phyloP scores from a whole-genome alignment of 352 stramenopile species.

The Pythium pyrilobum region DNA sequence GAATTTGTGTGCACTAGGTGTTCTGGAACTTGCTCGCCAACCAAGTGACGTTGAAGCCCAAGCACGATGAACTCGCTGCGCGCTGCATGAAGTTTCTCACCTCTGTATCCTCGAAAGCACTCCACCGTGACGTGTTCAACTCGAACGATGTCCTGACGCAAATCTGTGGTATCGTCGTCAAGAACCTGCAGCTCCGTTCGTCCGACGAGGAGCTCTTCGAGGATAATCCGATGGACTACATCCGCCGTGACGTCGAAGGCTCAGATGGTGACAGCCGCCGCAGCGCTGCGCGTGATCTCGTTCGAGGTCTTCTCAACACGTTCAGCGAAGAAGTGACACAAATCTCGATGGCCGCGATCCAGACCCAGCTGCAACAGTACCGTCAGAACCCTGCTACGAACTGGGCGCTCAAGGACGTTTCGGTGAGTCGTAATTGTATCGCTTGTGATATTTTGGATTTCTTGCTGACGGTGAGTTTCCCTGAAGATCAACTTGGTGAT shows the following conservation, averaged over 20 bases:
- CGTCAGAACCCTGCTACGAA: constrained; percentile 74
- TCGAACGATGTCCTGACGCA: constrained; percentile 73
- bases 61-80: constrained; percentile 95
- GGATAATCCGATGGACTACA: constrained; percentile 98
- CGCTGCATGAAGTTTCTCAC: constrained; percentile 98
- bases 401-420: constrained; percentile 95
- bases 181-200: constrained; percentile 96
- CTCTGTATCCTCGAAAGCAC: constrained; percentile 91
- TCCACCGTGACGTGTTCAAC: constrained; percentile 90
- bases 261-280: constrained; percentile 95
- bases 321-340: constrained; percentile 92
- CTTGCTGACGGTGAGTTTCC: background rate
- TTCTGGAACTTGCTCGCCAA: constrained; percentile 79
- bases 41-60: constrained; percentile 71
- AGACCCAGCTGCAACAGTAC: constrained; percentile 91
- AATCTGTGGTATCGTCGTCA: constrained; percentile 97
- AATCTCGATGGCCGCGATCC: constrained; percentile 92
- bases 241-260: constrained; percentile 97
- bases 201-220: constrained; percentile 97
- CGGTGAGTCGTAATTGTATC: constrained; percentile 67
- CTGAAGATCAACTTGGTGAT: constrained; percentile 91
- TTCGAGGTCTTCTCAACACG: constrained; percentile 92
- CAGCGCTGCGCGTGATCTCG: constrained; percentile 92
- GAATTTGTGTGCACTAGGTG: too few species aligned
- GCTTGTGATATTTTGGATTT: background rate